Conservation (phyloP, 2,329 filamentous ascomycete genomes). For the Botrytis deweyae region DNA sequence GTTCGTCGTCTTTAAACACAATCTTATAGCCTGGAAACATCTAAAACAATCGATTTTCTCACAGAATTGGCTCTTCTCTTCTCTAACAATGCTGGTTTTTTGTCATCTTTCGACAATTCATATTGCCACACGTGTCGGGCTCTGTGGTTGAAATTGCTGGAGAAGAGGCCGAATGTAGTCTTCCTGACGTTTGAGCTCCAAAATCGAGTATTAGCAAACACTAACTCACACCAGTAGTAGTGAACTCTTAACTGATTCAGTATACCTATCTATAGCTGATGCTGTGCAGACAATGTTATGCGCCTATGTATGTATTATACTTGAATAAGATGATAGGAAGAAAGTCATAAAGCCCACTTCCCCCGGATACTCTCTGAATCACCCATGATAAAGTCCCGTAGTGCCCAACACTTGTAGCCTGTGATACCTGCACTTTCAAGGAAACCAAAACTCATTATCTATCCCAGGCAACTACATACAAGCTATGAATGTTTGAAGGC, state of each 20-base stretch:
- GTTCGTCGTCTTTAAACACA: neutral
- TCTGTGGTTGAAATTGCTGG: neutral
- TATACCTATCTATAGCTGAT: neutral
- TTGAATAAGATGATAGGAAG: neutral
- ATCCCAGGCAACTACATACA: neutral
- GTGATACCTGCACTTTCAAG: neutral
- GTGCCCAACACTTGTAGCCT: neutral
- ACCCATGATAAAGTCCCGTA: neutral
- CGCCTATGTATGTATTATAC: neutral
- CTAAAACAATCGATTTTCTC: neutral
- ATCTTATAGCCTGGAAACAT: neutral
- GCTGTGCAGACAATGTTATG: neutral
- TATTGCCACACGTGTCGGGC: neutral
- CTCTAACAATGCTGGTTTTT: neutral
- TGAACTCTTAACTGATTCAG: neutral
- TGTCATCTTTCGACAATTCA: neutral
- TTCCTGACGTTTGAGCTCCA: neutral
- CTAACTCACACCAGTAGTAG: neutral
- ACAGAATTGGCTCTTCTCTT: neutral
- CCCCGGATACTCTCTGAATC: neutral
- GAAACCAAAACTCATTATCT: neutral
- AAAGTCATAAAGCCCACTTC: neutral
- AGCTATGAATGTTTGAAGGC: neutral
- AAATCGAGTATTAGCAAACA: neutral
- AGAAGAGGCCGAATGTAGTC: neutral